Base-by-base conservation (phyloP, 2,329 filamentous ascomycete genomes). In the Monosporascus sp. region DNA sequence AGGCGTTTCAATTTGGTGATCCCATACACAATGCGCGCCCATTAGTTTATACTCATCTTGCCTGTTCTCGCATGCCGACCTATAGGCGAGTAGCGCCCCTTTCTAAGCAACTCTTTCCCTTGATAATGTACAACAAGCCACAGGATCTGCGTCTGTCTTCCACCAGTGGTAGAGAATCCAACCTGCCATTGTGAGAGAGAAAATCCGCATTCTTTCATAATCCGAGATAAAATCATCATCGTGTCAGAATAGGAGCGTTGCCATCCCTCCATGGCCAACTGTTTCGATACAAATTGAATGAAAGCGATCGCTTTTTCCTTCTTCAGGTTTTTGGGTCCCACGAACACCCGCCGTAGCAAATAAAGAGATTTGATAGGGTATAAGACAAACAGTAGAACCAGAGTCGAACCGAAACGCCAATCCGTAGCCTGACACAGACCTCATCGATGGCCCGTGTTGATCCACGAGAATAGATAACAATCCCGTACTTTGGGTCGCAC, bases 311-410 rank as follows among this genome's bases (percentile, higher is more conserved):
- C 55, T 57, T 48, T 56, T 60, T 52, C 60, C 59, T 55, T 65
- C 65, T 54, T 66, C 58, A 62, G 57, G 57, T 58, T 59, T 63
- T 64, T 56, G 62, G 59, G 57, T 64, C 62, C 59, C 63, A 65
- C 62, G 57, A 54, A 56, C 53, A 52, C 55, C 56, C 60, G 58
- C 57, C 63, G 56, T 66, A 63, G 62, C 66, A 69, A 67, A 67
- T 60, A 66, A 55, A 70, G 62, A 71, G 65, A 67, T 70, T 65
- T 65, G 62, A 67, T 69, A 63, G 69, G 72, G 65, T 73, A 71
- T 67, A 71, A 67, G 65, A 67, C 62, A 70, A 67, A 68, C 63
- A 61, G 64, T 60, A 64, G 58, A 63, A 66, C 60, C 61, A 64
- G 58, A 65, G 61, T 52, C 59, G 60, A 60, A 62, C 59, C 61